Conservation (phyloP, 2,329 filamentous ascomycete species). For the Tympanopsis confertula region DNA sequence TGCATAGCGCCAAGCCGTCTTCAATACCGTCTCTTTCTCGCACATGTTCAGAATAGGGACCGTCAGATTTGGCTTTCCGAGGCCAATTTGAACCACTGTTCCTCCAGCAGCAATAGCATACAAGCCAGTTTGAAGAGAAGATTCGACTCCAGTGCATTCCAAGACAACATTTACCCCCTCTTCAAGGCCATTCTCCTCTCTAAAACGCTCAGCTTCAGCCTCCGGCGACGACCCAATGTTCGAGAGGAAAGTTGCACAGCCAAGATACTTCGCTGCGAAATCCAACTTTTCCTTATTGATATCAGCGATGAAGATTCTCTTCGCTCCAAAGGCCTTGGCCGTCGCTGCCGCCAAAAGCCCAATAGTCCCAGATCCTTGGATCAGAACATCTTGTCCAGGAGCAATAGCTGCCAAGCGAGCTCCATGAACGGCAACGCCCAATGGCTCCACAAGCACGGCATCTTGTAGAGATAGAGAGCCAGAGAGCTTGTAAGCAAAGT, state of each 20-base stretch:
- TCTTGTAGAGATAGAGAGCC: slow-evolving; percentile 14
- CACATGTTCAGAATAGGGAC: not conserved
- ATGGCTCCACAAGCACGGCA: slow-evolving; percentile 4
- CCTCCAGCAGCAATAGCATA: too few relatives aligned
- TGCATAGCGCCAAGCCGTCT: not conserved
- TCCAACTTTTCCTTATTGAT: slow-evolving; percentile 2
- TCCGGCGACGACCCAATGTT: too few relatives aligned
- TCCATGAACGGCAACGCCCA: slow-evolving; percentile 4
- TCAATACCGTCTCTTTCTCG: not conserved
- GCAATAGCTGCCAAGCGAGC: slow-evolving; percentile 3
- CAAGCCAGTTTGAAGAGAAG: too few relatives aligned
- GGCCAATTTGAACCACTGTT: too few relatives aligned
- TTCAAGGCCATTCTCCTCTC: too few relatives aligned
- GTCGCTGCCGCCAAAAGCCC: slow-evolving; percentile 3
- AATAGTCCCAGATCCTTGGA: slow-evolving; percentile 4
- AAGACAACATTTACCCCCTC: too few relatives aligned
- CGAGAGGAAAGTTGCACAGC: too few relatives aligned
- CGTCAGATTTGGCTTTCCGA: too few relatives aligned
- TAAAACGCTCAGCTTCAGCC: too few relatives aligned
- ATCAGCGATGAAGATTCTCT: slow-evolving; percentile 3
- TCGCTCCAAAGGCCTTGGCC: slow-evolving; percentile 4
- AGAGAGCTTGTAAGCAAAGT: slow-evolving; percentile 22
- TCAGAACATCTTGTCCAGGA: slow-evolving; percentile 2
- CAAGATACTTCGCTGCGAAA: slow-evolving; percentile 4
- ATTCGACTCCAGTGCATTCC: too few relatives aligned